Base-by-base conservation (phyloP, 768 basidiomycete species). In the Boletus speciosus region DNA sequence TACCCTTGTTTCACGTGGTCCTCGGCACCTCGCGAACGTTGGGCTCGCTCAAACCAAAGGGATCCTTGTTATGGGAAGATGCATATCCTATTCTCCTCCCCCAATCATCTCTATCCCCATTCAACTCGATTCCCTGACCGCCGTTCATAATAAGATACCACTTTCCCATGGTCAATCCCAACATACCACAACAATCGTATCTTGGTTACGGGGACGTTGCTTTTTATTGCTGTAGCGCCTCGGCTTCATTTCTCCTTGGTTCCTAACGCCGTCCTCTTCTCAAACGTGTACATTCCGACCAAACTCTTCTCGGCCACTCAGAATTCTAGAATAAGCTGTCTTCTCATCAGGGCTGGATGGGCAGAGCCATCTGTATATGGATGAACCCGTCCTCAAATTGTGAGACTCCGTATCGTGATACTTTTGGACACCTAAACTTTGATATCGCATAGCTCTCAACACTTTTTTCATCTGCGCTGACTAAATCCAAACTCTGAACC, bases 101-200 rank as follows among this genome's bases (percentile, higher is more conserved):
- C 52, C 23, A 16, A 49, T 51, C 48, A 11, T 53, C 45, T 15
- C 44, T 58, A 65, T 54, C 66, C 58, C 61, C 57, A 57, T 61
- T 57, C 37, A 52, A 50, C 23, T 29, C 51, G 14, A 42, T 57
- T 54, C 58, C 52, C 51, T 52, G 42, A 57, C 50, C 29, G 11
- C 32, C 32, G 37, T 54, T 36, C 46, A 59, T 59, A 63, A 58
- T 51, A 51, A 38, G 49, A 37, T 37, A 16, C 1, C 32, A 19
- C 16, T 61, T 67, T 67, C 66, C 56, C 66, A 70, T 70, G 58
- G 51, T 54, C 60, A 62, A 21, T 34, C 49, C 29, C 7, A 38
- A 49, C 38, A 42, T 32, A 52, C 51, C 55, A 50, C 39, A 54
- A 56, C 50, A 57, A 38, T 31, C 39, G 56, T 59, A 64, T 60